Evolutionary conservation across 176 grass and related monocot species (phyloP).

Genomic region (Oryza rufipogon): DNA sequence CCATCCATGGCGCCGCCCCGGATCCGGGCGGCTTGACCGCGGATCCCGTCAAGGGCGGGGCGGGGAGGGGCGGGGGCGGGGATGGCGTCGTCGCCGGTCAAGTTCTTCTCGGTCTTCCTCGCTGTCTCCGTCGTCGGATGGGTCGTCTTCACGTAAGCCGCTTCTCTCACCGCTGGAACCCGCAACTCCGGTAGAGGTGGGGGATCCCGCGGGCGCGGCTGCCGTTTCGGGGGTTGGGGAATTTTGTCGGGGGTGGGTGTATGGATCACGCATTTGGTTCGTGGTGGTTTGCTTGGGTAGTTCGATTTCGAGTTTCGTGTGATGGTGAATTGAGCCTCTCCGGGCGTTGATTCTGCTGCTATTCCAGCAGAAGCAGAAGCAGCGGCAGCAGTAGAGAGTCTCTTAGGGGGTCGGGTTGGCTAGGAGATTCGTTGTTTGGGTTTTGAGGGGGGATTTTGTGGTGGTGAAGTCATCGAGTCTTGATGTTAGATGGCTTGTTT

Average conservation of each 20-base stretch:
- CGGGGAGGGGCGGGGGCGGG: background rate
- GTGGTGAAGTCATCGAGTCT: background rate
- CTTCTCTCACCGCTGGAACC: background rate
- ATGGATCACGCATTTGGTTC: slow-evolving; percentile 9
- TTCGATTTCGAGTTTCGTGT: background rate
- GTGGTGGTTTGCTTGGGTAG: background rate
- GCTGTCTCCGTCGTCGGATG: slow-evolving; percentile 81
- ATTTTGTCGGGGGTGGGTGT: background rate
- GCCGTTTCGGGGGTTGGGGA: background rate
- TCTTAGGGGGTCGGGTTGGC: background rate
- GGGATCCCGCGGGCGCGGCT: slow-evolving; percentile 17
- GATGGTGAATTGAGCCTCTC: background rate
- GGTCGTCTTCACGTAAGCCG: slow-evolving; percentile 89
- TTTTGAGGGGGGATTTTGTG: slow-evolving; percentile 26
- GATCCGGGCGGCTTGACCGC: slow-evolving; percentile 57
- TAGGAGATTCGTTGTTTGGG: background rate
- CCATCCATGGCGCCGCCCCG: slow-evolving; percentile 28
- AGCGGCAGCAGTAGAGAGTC: background rate
- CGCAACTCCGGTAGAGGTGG: background rate
- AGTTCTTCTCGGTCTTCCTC: slow-evolving; percentile 95
- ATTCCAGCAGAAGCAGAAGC: background rate
- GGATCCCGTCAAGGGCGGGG: slow-evolving; percentile 15
- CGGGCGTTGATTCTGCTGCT: background rate
- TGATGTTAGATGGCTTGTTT: background rate
- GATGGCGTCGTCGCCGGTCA: slow-evolving; percentile 98